Evolutionary conservation across 2,329 filamentous ascomycete genomes (phyloP), one percentile per base, ranked within the genome.

Genomic region (Xylariaceae sp.): DNA sequence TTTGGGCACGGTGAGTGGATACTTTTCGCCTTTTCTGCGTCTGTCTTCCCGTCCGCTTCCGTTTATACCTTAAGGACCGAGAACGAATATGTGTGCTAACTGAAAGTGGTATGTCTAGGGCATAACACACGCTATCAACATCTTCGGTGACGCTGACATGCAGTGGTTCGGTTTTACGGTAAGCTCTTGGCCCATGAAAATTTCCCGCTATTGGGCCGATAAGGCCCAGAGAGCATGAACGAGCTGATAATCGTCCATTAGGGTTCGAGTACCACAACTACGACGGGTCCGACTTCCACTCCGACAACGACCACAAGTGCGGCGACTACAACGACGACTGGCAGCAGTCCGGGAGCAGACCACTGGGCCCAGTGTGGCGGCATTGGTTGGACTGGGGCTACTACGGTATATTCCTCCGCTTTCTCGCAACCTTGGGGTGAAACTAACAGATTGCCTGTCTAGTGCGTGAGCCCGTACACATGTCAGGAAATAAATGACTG

Each of bases 131-230:
- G 51, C 26, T 15, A 57, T 62, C 16, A 30, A 58, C 6, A 58
- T 62, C 20, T 59, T 60, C 13, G 61, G 58, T 3, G 58, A 61
- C 26, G 61, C 56, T 30, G 61, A 64, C n/a, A 51, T 64, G 56
- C 44, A 61, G 43, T 64, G 58, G 58, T 64, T 64, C 41, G 61
- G 60, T 9, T 44, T 64, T 20, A 41, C 53, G 32, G 58, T 59
- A 39, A 53, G 53, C 9, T 20, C 15, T 7, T 15, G 27, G 9
- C 20, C 13, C 13, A 24, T 2, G 2, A 7, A 18, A 6, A 21
- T 8, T 2, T 21, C 8, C n/a, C 20, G 15, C 21, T 20, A 8
- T 21, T 32, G 23, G 15, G 36, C 15, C 11, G 33, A 29, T 2
- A 32, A 11, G 23, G n/a, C 6, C 15, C 3, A 13, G 15, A 18